These are phyloP conservation scores for Lachancea dasiensis DNA, from an alignment of 805 yeast species.

Conservation along the genomic window DNA sequence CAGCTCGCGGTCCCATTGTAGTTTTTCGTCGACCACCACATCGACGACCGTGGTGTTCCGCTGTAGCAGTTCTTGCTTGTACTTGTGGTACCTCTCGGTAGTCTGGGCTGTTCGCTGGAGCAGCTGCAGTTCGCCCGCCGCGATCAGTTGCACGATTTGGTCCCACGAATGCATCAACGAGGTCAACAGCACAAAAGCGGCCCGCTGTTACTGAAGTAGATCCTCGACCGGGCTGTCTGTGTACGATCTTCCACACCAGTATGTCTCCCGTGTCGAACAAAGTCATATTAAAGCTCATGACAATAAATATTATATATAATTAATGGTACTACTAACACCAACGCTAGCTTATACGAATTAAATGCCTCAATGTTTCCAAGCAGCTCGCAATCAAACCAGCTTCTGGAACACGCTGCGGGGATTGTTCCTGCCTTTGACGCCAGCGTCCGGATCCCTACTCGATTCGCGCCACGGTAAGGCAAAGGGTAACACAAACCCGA, in stretches of 20 bases:
- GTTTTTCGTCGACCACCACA: slow-evolving; percentile 41
- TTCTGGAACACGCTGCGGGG: slow-evolving; percentile 18
- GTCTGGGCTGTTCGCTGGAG: slow-evolving; percentile 44
- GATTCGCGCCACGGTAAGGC: slow-evolving; percentile 32
- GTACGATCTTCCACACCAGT: no score
- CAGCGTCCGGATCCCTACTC: slow-evolving; percentile 3
- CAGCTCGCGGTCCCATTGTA: slow-evolving; percentile 44
- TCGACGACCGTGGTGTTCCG: slow-evolving; percentile 40
- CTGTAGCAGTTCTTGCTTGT: slow-evolving; percentile 37
- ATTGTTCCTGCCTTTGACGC: slow-evolving; percentile 19
- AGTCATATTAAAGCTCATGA: no score
- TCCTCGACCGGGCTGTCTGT: no score
- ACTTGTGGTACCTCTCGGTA: slow-evolving; percentile 40
- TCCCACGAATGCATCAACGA: slow-evolving; percentile 9
- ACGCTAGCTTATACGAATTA: neutral
- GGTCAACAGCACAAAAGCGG: neutral
- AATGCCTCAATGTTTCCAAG: no score
- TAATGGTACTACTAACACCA: neutral
- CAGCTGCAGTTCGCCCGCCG: slow-evolving; percentile 38
- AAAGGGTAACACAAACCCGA: slow-evolving; percentile 28
- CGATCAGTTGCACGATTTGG: slow-evolving; percentile 19
- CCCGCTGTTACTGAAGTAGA: neutral
- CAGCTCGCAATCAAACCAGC: no score
- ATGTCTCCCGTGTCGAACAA: no score
- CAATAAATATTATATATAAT: neutral